Evolutionary conservation across 352 stramenopile genomes (phyloP).

Genomic region (Thalassiosira gravida): DNA sequence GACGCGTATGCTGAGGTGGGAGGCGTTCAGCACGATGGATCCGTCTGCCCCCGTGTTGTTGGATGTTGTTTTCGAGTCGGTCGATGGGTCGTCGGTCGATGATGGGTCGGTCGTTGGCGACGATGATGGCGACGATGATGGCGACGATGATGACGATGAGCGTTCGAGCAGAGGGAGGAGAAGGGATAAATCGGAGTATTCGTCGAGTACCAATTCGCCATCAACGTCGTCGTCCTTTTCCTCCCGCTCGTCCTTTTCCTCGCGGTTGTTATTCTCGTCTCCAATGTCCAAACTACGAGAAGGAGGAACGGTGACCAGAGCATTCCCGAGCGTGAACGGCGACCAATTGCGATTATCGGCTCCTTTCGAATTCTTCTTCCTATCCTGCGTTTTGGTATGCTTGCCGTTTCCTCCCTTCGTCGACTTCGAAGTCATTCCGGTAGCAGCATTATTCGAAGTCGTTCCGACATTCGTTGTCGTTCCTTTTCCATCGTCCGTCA

Average conservation of each 20-base stretch:
- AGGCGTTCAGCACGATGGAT: conserved; percentile 6
- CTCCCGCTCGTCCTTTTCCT: conserved; percentile 3
- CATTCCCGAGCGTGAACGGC: conserved; percentile 64
- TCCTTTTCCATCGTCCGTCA: not conserved
- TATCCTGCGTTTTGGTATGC: not conserved
- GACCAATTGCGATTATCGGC: conserved; percentile 33
- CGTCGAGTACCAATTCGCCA: conserved; percentile 61
- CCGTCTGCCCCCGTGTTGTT: no score
- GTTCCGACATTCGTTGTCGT: not conserved
- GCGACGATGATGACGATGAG: no score
- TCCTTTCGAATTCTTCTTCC: not conserved
- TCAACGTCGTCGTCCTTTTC: not conserved
- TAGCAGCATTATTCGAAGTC: no score
- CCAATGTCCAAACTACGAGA: conserved; percentile 52
- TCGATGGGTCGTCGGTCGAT: not conserved
- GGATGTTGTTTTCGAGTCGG: not conserved
- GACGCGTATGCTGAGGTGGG: conserved; percentile 65
- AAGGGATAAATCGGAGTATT: conserved; percentile 73
- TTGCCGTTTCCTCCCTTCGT: not conserved
- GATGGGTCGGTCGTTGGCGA: no score
- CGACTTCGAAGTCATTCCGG: no score
- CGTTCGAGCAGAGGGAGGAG: conserved; percentile 47
- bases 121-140: no score
- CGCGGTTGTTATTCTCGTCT: not conserved
- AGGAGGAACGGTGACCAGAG: conserved; percentile 57